phyloP scores from a whole-genome alignment of 345 rosid species.

The Melastoma malabathricum region DNA sequence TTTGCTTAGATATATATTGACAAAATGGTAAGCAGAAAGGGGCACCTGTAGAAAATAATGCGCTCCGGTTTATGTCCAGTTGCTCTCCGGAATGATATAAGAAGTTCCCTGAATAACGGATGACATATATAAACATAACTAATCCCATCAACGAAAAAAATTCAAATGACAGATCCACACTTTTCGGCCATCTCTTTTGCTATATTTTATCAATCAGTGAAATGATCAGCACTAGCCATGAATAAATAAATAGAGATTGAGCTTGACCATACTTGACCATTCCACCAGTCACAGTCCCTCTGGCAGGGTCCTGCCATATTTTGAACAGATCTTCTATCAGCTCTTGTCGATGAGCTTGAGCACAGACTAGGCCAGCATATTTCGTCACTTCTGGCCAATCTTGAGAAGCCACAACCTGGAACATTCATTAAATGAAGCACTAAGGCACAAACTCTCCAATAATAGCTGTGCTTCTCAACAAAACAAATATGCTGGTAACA shows the following conservation, averaged over 20 bases:
- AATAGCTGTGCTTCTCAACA: background rate
- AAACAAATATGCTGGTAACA: background rate
- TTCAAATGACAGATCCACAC: too few species aligned
- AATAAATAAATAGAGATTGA: background rate
- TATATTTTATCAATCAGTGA: too few species aligned
- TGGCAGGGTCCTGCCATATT: constrained; percentile 77
- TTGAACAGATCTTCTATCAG: constrained; percentile 82
- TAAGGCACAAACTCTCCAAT: background rate
- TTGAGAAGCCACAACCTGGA: constrained; percentile 96
- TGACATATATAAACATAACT: too few species aligned
- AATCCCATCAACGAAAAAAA: too few species aligned
- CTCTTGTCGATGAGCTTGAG: constrained; percentile 95
- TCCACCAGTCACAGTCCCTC: constrained; percentile 78
- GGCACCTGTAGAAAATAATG: constrained; percentile 78
- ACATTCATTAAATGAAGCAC: background rate
- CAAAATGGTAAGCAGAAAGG: background rate
- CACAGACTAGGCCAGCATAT: constrained; percentile 88
- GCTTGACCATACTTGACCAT: constrained; percentile 63
- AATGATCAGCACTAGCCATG: background rate
- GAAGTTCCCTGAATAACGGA: constrained; percentile 49
- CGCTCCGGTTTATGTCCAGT: constrained; percentile 89
- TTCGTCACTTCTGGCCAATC: constrained; percentile 97
- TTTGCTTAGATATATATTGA: background rate
- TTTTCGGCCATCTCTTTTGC: too few species aligned
- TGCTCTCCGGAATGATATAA: constrained; percentile 71